Conservation (phyloP, 768 basidiomycete genomes). For the Suillus lakei region DNA sequence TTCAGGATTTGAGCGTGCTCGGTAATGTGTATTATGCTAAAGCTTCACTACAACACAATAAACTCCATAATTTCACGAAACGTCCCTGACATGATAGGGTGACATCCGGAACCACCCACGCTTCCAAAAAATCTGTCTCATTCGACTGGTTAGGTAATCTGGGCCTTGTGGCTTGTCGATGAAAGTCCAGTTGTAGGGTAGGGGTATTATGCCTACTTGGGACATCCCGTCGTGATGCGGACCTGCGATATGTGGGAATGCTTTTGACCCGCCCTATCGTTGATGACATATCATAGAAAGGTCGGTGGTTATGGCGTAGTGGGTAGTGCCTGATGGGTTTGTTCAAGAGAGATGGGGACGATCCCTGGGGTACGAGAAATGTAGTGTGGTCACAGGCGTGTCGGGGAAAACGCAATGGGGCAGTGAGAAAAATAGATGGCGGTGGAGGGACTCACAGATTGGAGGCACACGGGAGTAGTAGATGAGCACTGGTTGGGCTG, state of each 20-base stretch:
- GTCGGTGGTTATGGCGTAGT: constrained; percentile 63
- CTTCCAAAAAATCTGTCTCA: not conserved
- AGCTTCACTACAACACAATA: not conserved
- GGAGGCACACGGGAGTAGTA: constrained; percentile 73
- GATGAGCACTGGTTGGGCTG: constrained; percentile 71
- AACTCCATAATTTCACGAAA: not conserved
- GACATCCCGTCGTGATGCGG: constrained; percentile 33
- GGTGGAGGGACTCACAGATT: constrained; percentile 52
- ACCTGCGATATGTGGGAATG: constrained; percentile 41
- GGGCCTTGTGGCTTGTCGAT: not conserved
- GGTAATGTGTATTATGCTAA: not conserved
- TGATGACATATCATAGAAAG: constrained; percentile 68
- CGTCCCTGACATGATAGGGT: not conserved
- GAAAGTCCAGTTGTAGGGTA: not conserved
- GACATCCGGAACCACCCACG: not conserved
- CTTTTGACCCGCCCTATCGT: constrained; percentile 78
- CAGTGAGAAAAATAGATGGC: constrained; percentile 9
- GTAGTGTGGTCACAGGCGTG: not conserved
- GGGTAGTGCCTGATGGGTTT: constrained; percentile 75
- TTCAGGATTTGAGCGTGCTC: too few species aligned
- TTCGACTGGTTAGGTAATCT: not conserved
- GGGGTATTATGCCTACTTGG: constrained; percentile 30
- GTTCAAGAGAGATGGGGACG: constrained; percentile 57
- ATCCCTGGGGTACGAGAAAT: constrained; percentile 49
- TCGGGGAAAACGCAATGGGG: not conserved